phyloP scores from a whole-genome alignment of 192 early-diverging fungal species.

The Coemansia erecta region DNA sequence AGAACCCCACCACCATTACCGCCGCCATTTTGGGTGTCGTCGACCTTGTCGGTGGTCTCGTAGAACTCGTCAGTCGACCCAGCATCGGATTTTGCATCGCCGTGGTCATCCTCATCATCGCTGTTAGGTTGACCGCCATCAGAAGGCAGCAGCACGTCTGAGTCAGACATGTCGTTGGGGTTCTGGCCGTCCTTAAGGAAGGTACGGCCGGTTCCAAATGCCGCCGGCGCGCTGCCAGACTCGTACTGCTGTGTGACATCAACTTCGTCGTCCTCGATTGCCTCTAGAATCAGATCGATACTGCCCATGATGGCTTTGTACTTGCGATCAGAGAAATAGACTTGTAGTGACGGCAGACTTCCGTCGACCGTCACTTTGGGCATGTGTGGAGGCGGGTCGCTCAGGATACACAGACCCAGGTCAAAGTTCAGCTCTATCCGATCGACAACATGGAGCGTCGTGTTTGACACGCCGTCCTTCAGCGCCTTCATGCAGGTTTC shows the following conservation, averaged over 20 bases:
- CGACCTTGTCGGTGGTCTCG: constrained; percentile 31
- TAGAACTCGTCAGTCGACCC: constrained; percentile 48
- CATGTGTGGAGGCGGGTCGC: constrained; percentile 66
- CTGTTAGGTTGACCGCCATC: neutral
- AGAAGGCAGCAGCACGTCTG: constrained; percentile 1
- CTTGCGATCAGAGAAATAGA: constrained; percentile 93
- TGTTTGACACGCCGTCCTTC: constrained; percentile 46
- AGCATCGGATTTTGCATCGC: constrained; percentile 11
- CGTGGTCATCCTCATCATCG: neutral
- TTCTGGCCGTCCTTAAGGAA: constrained; percentile 9
- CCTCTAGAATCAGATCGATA: constrained; percentile 65
- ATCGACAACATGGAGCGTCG: constrained; percentile 80
- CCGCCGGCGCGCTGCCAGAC: constrained; percentile 19
- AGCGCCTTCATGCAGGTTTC: constrained; percentile 70
- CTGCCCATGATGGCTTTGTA: constrained; percentile 86
- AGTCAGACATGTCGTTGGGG: constrained; percentile 7
- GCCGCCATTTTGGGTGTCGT: constrained; percentile 9
- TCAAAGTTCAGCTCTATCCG: constrained; percentile 80
- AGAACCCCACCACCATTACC: constrained; percentile 13
- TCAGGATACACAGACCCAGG: constrained; percentile 82
- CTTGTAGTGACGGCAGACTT: constrained; percentile 75
- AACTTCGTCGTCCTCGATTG: constrained; percentile 44
- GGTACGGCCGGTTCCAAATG: constrained; percentile 45
- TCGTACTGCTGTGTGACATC: constrained; percentile 51
- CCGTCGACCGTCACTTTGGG: constrained; percentile 76